Evolutionary conservation across 2,329 filamentous ascomycete species (phyloP), one percentile per base, ranked within the genome.

Genomic region (Plenodomus biglobosus): DNA sequence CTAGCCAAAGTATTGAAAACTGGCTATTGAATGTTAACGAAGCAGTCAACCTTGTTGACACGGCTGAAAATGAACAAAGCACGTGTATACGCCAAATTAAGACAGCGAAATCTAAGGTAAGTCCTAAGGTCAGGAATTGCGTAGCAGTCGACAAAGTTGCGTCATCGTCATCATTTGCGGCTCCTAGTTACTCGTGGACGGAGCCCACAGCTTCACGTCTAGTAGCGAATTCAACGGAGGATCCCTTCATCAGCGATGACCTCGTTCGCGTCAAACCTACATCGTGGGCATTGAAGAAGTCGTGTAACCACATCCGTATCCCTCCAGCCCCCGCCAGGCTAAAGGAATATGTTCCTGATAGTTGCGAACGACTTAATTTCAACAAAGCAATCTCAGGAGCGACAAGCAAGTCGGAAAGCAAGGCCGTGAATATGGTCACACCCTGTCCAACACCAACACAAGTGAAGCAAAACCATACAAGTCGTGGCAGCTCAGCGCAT

Each of bases 1-100:
- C 49, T 2, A 19, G 49, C 13, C 52, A 51, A 10, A 49, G 50
- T 8, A 52, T 65, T 10, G 19, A 44, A 2, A 49, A 58, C 24
- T 67, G 64, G 63, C 52, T 65, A 3, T 41, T 38, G 2, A 38
- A 32, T 1, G 24, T 57, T 19, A 45, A 11, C 1, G 46, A 47
- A 8, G 35, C 22, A 30, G 27, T 24, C 17, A 6, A 42, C 39
- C 1, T 16, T 10, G 18, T 39, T 4, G 27, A 35, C 16, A 24
- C 36, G 19, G 30, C 13, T 17, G 34, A 46, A 15, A 8, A 17
- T 20, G 34, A n/a, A 10, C 1, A 13, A 27, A 27, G 19, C 16
- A n/a, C 22, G 22, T 24, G 10, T 24, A 24, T 24, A 24, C 22
- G 10, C 5, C 22, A 24, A 5, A 24, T 10, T 10, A 21, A 21